phyloP scores from a whole-genome alignment of 371 early-diverging fungal genomes.

The Smittium culicis region DNA sequence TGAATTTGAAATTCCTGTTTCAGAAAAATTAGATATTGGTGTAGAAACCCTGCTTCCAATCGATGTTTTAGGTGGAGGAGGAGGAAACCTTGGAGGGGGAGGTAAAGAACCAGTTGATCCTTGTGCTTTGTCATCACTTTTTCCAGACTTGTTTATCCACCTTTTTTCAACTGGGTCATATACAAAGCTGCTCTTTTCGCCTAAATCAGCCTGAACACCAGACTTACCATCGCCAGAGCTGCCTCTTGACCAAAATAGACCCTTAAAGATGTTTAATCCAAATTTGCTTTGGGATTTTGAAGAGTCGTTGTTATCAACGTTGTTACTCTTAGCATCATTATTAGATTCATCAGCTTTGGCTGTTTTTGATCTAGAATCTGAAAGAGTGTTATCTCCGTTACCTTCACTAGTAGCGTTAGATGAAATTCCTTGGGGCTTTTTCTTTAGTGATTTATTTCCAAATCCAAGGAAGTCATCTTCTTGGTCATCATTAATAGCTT shows the following conservation, averaged over 20 bases:
- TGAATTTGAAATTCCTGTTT: neutral
- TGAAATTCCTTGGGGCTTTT: too few species aligned
- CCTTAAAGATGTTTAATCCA: constrained; percentile 28
- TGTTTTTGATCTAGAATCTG: neutral
- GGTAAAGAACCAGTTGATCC: neutral
- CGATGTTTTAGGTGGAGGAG: neutral
- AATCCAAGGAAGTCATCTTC: constrained; percentile 4
- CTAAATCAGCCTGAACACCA: constrained; percentile 44
- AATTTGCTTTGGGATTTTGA: constrained; percentile 17
- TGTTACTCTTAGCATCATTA: neutral
- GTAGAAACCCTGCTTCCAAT: too few species aligned
- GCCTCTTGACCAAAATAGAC: constrained; percentile 20
- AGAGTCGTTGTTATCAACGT: constrained; percentile 5
- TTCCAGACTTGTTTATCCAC: constrained; percentile 26
- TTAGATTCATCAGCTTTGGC: too few species aligned
- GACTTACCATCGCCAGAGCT: constrained; percentile 10
- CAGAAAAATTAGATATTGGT: too few species aligned
- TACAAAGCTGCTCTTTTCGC: constrained; percentile 48
- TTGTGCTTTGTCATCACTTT: neutral
- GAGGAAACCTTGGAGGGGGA: neutral
- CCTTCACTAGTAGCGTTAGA: neutral
- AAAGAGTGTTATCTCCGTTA: neutral
- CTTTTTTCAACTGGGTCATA: constrained; percentile 44
- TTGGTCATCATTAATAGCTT: neutral
- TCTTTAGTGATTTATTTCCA: constrained; percentile 7